Base-by-base conservation (phyloP, 352 stramenopile species). In the Globisporangium abappressorium region DNA sequence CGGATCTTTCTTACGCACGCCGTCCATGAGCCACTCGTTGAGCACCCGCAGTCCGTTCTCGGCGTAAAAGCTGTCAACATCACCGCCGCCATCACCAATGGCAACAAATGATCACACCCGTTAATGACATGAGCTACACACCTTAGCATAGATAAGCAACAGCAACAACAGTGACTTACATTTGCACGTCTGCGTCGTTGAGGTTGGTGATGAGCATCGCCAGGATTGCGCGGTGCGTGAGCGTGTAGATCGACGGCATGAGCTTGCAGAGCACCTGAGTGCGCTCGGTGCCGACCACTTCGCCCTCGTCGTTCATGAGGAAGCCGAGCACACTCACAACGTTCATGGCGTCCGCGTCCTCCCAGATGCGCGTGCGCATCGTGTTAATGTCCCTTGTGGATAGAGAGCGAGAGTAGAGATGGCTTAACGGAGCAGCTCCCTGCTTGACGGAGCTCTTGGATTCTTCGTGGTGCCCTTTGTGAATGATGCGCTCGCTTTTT, bases 231-330 rank as follows among this genome's bases (percentile, higher is more conserved):
- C 85, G 85, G 69, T 94, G 85, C 56, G 85, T 83, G 47, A 82
- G 65, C 70, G 85, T 94, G 75, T 92, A 82, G 70, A 94, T 92
- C 49, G 82, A 92, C 54, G 85, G 82, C 85, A 94, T 89, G 75
- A 94, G 85, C 65, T 91, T 89, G 74, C 84, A 91, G 41, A 92
- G 75, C 66, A 92, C 79, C 70, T 91, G 77, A 61, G 84, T 94
- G 73, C 82, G 82, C 68, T 92, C 85, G 9, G 81, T 70, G 2
- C 85, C 84, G 24, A 90, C 77, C 24, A 94, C 82, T 28, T 92
- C 84, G 61, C 84, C 85, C 14, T 92, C 82, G 43, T 94, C 85
- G 70, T 94, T 94, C 74, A 94, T 82, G 57, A 92, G 76, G 68
- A 88, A 94, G 65, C 80, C 85, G 60, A 94, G 72, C 61, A 92